phyloP scores from a whole-genome alignment of 2,329 filamentous ascomycete genomes.

The Graphiopsis chlorocephala region DNA sequence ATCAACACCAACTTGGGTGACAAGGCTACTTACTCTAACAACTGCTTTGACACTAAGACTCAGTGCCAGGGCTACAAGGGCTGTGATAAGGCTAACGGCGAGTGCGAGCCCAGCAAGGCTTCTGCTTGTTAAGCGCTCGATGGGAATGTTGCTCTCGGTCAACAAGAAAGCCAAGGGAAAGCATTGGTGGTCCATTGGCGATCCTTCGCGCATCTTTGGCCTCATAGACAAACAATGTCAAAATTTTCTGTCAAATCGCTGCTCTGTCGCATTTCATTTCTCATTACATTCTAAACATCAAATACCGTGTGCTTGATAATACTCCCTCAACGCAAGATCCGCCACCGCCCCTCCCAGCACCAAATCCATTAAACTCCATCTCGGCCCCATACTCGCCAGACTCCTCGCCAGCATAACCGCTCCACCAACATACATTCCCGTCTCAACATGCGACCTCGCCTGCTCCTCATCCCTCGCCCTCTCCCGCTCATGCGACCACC shows the following conservation, averaged over 20 bases:
- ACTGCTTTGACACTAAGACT: slow-evolving; percentile 6
- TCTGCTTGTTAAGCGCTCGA: not conserved
- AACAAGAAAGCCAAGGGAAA: not conserved
- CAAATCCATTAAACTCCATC: slow-evolving; percentile 31
- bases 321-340: slow-evolving; percentile 34
- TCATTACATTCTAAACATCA: not conserved
- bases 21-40: slow-evolving; percentile 10
- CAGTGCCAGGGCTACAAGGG: slow-evolving; percentile 13
- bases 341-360: slow-evolving; percentile 31
- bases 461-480: slow-evolving; percentile 31
- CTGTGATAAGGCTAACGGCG: slow-evolving; percentile 8
- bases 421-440: slow-evolving; percentile 29
- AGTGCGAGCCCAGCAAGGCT: slow-evolving; percentile 11
- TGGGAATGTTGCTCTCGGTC: not conserved
- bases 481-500: slow-evolving; percentile 33
- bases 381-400: slow-evolving; percentile 23
- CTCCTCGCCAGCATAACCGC: slow-evolving; percentile 25
- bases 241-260: not conserved
- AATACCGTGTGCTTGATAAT: slow-evolving; percentile 30
- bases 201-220: not conserved
- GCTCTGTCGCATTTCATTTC: not conserved
- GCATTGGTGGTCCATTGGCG: not conserved
- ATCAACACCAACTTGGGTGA: slow-evolving; percentile 14
- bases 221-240: not conserved
- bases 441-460: slow-evolving; percentile 31